These are phyloP conservation scores for Benincasa hispida DNA, from an alignment of 306 rosid species.

Conservation along the genomic window DNA sequence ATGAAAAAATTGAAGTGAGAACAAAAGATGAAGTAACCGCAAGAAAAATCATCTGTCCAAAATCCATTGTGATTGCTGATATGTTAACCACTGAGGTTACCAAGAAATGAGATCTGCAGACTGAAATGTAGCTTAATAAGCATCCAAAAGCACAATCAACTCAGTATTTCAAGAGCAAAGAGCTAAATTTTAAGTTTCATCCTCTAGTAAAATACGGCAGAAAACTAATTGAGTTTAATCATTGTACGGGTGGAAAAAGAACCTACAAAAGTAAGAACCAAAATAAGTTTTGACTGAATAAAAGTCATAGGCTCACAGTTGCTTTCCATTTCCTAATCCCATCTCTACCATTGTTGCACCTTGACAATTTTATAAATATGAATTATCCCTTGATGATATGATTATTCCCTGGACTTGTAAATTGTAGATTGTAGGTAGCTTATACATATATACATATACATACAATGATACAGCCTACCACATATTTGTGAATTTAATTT, in stretches of 20 bases:
- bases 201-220: not conserved
- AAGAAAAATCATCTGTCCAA: not conserved
- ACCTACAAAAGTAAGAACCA: not conserved
- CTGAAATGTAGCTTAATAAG: not conserved
- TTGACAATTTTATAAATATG: not conserved
- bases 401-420: not conserved
- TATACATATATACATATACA: not conserved
- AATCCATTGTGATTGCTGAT: not conserved
- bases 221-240: not conserved
- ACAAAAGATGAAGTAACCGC: conserved; percentile 18
- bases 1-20: conserved; percentile 13
- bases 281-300: not conserved
- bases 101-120: conserved; percentile 1
- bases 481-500: not conserved
- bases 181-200: not conserved
- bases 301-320: not conserved
- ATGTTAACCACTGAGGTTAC: not conserved
- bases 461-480: not conserved
- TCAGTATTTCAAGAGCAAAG: not conserved
- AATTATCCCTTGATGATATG: not conserved
- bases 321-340: not conserved
- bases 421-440: not conserved
- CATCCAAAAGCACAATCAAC: not conserved
- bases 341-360: not conserved
- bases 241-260: not conserved